Evolutionary conservation across 2,329 filamentous ascomycete species (phyloP).

Genomic region (Botrytis byssoidea): DNA sequence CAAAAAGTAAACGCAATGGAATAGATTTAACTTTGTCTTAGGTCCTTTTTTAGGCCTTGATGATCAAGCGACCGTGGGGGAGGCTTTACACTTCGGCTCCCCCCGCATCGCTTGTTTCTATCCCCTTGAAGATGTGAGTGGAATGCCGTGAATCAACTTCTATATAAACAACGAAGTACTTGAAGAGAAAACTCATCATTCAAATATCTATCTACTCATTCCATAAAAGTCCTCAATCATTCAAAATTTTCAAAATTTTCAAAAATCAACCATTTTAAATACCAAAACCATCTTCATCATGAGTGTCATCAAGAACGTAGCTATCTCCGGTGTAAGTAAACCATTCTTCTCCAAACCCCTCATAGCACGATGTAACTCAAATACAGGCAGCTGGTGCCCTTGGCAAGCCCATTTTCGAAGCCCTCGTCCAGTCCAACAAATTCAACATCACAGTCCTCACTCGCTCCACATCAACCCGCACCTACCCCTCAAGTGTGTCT

Average conservation of each 20-base stretch:
- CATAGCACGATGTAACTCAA: constrained; percentile 14
- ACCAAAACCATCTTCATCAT: constrained; percentile 21
- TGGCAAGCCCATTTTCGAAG: constrained; percentile 32
- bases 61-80: background rate
- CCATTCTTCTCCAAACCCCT: background rate
- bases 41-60: background rate
- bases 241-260: too few relatives aligned
- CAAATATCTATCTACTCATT: background rate
- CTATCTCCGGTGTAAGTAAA: constrained; percentile 31
- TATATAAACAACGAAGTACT: background rate
- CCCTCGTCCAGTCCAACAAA: constrained; percentile 30
- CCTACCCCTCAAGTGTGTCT: constrained; percentile 40
- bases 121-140: background rate
- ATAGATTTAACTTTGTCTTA: background rate
- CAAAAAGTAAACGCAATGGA: background rate
- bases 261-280: background rate
- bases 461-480: constrained; percentile 38
- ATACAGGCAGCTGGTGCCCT: constrained; percentile 31
- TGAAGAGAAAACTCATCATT: background rate
- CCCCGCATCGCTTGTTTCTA: background rate
- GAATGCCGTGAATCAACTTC: background rate
- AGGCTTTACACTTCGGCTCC: background rate
- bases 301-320: constrained; percentile 34
- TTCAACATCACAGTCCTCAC: constrained; percentile 52
- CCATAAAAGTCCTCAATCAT: background rate